Conservation (phyloP, 805 yeast species). For the Cyberlindnera euphorbiae region DNA sequence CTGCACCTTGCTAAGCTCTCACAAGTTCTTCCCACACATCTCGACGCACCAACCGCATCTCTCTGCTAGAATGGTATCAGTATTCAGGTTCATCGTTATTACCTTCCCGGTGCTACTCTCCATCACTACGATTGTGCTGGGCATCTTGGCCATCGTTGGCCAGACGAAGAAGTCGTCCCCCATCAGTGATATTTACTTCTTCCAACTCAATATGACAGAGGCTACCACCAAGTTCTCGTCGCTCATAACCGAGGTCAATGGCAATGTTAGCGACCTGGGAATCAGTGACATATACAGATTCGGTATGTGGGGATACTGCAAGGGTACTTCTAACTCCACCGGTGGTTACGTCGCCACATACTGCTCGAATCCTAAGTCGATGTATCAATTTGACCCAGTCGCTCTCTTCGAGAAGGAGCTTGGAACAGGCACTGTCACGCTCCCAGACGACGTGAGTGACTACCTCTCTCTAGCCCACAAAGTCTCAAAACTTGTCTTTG, state of each 20-base stretch:
- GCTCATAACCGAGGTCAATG: neutral
- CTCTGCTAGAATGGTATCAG: slow-evolving; percentile 19
- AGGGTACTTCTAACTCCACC: slow-evolving; percentile 28
- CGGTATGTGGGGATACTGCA: slow-evolving; percentile 65
- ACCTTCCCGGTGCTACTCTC: slow-evolving; percentile 29
- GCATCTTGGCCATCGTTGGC: slow-evolving; percentile 49
- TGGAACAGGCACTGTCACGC: slow-evolving; percentile 23
- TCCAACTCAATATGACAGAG: slow-evolving; percentile 40
- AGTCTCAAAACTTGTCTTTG: slow-evolving; percentile 55
- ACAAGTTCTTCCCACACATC: neutral
- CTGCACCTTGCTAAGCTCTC: no score
- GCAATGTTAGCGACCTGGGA: slow-evolving; percentile 25
- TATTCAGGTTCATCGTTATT: slow-evolving; percentile 25
- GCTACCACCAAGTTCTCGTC: slow-evolving; percentile 5
- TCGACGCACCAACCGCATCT: no score
- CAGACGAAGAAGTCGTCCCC: slow-evolving; percentile 39
- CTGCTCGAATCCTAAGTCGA: slow-evolving; percentile 52
- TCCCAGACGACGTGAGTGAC: slow-evolving; percentile 51
- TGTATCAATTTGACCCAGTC: slow-evolving; percentile 54
- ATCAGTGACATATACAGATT: slow-evolving; percentile 45
- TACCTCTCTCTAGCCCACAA: slow-evolving; percentile 41
- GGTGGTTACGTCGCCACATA: slow-evolving; percentile 32
- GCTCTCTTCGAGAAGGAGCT: slow-evolving; percentile 25
- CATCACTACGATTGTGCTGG: slow-evolving; percentile 41
- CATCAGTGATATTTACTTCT: slow-evolving; percentile 40